Conservation (phyloP, 306 rosid species). For the Geum urbanum region DNA sequence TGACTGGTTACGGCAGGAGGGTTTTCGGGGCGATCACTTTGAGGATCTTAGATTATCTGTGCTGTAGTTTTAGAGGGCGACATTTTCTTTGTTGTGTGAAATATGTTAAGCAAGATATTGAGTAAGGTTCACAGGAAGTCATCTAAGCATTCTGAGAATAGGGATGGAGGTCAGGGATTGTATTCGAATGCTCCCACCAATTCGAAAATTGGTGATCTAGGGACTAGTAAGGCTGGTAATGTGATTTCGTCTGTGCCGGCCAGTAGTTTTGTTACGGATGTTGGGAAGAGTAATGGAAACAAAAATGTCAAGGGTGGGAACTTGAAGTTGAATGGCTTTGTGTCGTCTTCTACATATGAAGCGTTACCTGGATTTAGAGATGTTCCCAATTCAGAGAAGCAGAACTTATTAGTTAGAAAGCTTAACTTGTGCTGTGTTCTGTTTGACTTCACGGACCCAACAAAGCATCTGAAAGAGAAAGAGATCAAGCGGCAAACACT, state of each 20-base stretch:
- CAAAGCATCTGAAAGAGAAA: slow-evolving; percentile 63
- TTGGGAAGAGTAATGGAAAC: slow-evolving; percentile 41
- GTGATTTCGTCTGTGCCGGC: slow-evolving; percentile 33
- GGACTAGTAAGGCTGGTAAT: slow-evolving; percentile 39
- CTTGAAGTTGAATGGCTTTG: slow-evolving; percentile 47
- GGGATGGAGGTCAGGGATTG: slow-evolving; percentile 39
- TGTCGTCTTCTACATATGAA: slow-evolving; percentile 42
- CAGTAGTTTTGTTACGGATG: slow-evolving; percentile 29
- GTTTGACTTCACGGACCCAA: slow-evolving; percentile 70
- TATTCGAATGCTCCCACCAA: slow-evolving; percentile 35
- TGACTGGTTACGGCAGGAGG: background rate
- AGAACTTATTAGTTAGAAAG: slow-evolving; percentile 52
- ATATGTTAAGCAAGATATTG: slow-evolving; percentile 57
- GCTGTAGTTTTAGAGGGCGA: slow-evolving; percentile 19
- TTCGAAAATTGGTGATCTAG: slow-evolving; percentile 40
- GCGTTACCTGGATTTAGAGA: slow-evolving; percentile 63
- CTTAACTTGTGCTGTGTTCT: slow-evolving; percentile 58
- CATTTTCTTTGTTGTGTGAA: slow-evolving; percentile 30
- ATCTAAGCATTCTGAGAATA: slow-evolving; percentile 46
- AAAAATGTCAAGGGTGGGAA: slow-evolving; percentile 31
- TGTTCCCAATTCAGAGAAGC: slow-evolving; percentile 70
- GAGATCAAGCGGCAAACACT: slow-evolving; percentile 66
- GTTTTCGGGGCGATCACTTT: background rate
- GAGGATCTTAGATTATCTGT: background rate
- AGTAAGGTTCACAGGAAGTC: slow-evolving; percentile 60